A percentile compares a stretch with the other conserved stretches of the same genome.
phyloP scores from a whole-genome alignment of 164 flowering plant genomes.

The Stephania japonica region DNA sequence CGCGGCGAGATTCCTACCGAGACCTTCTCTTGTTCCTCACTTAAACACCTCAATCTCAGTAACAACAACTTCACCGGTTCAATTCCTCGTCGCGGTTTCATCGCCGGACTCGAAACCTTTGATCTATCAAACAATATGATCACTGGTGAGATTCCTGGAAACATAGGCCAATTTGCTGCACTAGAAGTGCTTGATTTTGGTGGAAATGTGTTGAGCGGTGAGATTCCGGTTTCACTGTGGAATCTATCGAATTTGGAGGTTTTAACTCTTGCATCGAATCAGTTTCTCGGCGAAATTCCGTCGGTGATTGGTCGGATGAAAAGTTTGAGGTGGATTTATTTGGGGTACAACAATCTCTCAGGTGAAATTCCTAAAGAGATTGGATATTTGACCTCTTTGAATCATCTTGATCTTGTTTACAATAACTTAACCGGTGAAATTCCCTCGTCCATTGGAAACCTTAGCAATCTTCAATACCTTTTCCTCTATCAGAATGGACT shows the following conservation, averaged over 20 bases:
- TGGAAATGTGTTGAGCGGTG: slow-evolving; percentile 54
- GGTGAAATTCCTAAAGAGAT: slow-evolving; percentile 63
- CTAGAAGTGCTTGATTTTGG: slow-evolving; percentile 64
- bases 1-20: slow-evolving; percentile 42
- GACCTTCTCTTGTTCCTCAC: slow-evolving; percentile 31
- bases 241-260: slow-evolving; percentile 34
- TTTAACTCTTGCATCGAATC: slow-evolving; percentile 62
- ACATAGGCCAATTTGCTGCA: slow-evolving; percentile 34
- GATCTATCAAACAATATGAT: slow-evolving; percentile 69
- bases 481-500: slow-evolving; percentile 68
- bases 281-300: slow-evolving; percentile 55
- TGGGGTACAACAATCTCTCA: slow-evolving; percentile 77
- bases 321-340: slow-evolving; percentile 59
- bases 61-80: slow-evolving; percentile 61
- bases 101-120: slow-evolving; percentile 33
- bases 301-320: slow-evolving; percentile 39
- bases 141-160: slow-evolving; percentile 43
- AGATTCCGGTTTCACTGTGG: slow-evolving; percentile 38
- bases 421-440: slow-evolving; percentile 75
- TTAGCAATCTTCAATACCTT: slow-evolving; percentile 48
- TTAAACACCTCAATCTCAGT: slow-evolving; percentile 60
- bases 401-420: slow-evolving; percentile 75
- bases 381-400: slow-evolving; percentile 45
- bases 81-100: slow-evolving; percentile 32
- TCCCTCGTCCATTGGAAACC: slow-evolving; percentile 61